Base-by-base conservation (phyloP, 1,284 basidiomycete genomes). In the Golubevia pallescens region DNA sequence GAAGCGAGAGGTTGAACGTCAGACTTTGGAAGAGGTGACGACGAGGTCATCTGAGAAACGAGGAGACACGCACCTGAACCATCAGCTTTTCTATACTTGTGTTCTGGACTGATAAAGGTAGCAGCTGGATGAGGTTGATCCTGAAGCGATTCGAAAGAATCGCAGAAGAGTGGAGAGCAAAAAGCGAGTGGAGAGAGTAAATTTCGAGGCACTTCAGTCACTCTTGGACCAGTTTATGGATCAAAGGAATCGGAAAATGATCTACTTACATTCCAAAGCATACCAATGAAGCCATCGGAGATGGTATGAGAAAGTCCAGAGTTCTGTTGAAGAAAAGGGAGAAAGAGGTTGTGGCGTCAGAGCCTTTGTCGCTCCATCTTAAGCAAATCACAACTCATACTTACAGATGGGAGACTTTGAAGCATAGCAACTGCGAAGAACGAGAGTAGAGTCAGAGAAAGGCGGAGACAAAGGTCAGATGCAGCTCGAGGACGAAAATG, bases 391-490 rank as follows among this genome's bases (percentile, higher is more conserved):
- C 10, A 10, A 4, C 10, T 38, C 10, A 10, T 5, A 38, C 34
- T 38, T 38, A 38, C 34, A 21, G 69, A 16, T 1, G 77, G 77
- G 56, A 79, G 57, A 58, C 60, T 67, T 34, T 77, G 71, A 23
- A 79, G 67, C 58, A 73, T 58, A 7, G 64, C 69, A 56, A 79
- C 62, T 38, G 34, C 34, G 10, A 10, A n/a, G n/a, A 28, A 62
- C 14, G 61, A n/a, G n/a, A 94, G 88, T 28, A 28, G 28, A 28
- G 28, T 28, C 28, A 28, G 53, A 23, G 53, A 23, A 54, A 54
- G 21, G 19, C 19, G 19, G 53, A 54, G 19, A 23, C 53, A 19
- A 54, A 54, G 55, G 55, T 10, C 10, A 34, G 55, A 34, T 57
- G 55, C 55, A 19, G n/a, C 13, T 14, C n/a, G 55, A 57, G 23